These are phyloP conservation scores for Fusarium protoensiforme DNA, from an alignment of 2,329 filamentous ascomycete species.

Conservation along the genomic window DNA sequence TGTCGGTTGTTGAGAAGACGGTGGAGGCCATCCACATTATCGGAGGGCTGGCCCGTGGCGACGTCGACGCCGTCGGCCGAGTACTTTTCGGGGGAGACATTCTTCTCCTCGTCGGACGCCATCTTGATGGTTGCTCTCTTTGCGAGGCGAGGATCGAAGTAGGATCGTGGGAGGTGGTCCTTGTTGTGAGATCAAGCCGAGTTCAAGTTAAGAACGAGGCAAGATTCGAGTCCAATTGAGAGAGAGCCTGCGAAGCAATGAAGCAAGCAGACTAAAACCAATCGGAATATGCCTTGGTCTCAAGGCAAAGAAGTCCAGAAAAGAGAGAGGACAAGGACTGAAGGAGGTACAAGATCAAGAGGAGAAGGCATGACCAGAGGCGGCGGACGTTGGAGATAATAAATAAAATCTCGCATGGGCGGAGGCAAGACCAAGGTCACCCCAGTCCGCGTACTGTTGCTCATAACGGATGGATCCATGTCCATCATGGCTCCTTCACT, in stretches of 20 bases:
- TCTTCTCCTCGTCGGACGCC: constrained; percentile 42
- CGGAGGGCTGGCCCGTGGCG: constrained; percentile 35
- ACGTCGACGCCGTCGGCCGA: constrained; percentile 41
- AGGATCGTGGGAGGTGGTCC: constrained; percentile 1
- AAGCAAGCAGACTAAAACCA: constrained; percentile 36
- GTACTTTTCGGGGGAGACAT: constrained; percentile 33
- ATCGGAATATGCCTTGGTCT: constrained; percentile 19
- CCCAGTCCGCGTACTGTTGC: constrained; percentile 8
- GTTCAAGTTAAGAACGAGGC: constrained; percentile 5
- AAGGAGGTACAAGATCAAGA: not conserved
- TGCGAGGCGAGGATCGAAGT: not conserved
- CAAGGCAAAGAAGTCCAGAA: constrained; percentile 6
- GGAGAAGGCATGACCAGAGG: not conserved
- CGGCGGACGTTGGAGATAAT: constrained; percentile 29
- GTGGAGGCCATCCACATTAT: constrained; percentile 54
- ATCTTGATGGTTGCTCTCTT: constrained; percentile 30
- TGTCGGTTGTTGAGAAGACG: constrained; percentile 64
- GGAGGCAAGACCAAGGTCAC: constrained; percentile 9
- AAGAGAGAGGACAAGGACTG: constrained; percentile 8
- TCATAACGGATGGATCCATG: not conserved
- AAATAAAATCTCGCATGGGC: constrained; percentile 32
- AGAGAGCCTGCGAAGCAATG: constrained; percentile 29
- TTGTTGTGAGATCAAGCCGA: constrained; percentile 8
- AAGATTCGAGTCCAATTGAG: constrained; percentile 30
- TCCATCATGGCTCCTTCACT: constrained; percentile 4